Conservation (phyloP, 352 stramenopile genomes). For the Plasmopara muralis region DNA sequence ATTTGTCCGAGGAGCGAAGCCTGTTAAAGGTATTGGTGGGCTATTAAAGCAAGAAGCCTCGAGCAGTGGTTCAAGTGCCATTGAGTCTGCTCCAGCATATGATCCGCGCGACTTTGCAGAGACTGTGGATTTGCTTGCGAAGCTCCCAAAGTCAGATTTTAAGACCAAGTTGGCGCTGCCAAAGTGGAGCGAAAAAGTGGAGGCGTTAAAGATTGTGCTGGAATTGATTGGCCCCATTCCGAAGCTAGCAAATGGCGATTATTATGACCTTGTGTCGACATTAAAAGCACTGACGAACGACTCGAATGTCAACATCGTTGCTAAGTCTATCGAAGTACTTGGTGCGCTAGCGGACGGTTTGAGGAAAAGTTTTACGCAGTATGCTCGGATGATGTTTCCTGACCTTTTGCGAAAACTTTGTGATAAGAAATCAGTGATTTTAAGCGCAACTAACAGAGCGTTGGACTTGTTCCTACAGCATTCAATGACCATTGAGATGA, state of each 20-base stretch:
- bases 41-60: conserved; percentile 4
- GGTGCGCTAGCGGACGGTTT: conserved; percentile 71
- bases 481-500: conserved; percentile 78
- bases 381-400: conserved; percentile 67
- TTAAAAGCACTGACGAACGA: conserved; percentile 76
- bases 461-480: conserved; percentile 78
- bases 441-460: conserved; percentile 78
- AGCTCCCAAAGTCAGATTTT: conserved; percentile 76
- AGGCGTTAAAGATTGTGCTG: conserved; percentile 79
- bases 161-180: conserved; percentile 59
- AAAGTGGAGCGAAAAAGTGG: conserved; percentile 87
- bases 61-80: conserved; percentile 3
- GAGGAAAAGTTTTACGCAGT: conserved; percentile 74
- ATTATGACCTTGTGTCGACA: conserved; percentile 80
- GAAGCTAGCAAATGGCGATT: conserved; percentile 82
- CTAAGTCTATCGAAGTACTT: conserved; percentile 80
- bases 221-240: conserved; percentile 73
- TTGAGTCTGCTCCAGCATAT: conserved; percentile 28
- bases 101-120: conserved; percentile 83
- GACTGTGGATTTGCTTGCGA: conserved; percentile 75
- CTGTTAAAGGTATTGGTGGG: conserved; percentile 13
- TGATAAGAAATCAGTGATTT: conserved; percentile 82
- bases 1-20: conserved; percentile 58
- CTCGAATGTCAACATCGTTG: conserved; percentile 84
- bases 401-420: conserved; percentile 79